A percentile compares a stretch with the other conserved stretches of the same genome.
Evolutionary conservation across 768 basidiomycete genomes (phyloP).

Genomic region (Tricholoma sp.): DNA sequence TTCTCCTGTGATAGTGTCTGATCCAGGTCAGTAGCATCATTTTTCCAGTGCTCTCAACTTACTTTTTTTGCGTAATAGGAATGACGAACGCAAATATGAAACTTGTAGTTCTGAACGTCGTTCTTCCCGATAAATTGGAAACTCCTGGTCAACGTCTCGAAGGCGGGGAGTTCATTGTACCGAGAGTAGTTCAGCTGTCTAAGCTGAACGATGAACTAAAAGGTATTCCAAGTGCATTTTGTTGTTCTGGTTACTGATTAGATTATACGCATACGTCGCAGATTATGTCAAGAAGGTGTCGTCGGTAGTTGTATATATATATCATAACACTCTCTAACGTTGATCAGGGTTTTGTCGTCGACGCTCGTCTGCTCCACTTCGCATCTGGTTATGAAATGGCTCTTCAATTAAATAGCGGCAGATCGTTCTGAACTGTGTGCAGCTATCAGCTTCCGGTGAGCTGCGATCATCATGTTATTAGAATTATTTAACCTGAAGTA

Average conservation of each 20-base stretch:
- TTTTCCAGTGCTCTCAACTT: neutral
- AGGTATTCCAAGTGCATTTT: constrained; percentile 40
- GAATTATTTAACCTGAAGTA: no score
- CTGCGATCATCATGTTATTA: no score
- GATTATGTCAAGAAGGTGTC: constrained; percentile 56
- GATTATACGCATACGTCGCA: constrained; percentile 17
- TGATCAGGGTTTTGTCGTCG: constrained; percentile 56
- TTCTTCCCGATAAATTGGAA: constrained; percentile 61
- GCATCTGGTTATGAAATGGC: constrained; percentile 66
- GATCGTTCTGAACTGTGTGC: neutral
- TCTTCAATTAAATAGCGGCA: constrained; percentile 19
- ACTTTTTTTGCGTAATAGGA: constrained; percentile 37
- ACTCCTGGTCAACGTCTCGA: constrained; percentile 75
- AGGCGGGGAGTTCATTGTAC: constrained; percentile 80
- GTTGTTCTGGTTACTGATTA: constrained; percentile 1
- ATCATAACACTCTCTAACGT: neutral
- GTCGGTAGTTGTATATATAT: constrained; percentile 1
- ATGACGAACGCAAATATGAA: constrained; percentile 96
- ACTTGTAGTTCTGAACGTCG: constrained; percentile 67
- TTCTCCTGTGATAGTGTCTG: constrained; percentile 57
- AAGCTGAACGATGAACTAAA: constrained; percentile 60
- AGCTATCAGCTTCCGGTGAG: no score
- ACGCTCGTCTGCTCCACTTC: constrained; percentile 75
- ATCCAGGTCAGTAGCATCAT: constrained; percentile 53
- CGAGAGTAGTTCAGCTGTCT: constrained; percentile 61